Conservation (phyloP, 164 flowering plant species). For the Nymphaea colorata region DNA sequence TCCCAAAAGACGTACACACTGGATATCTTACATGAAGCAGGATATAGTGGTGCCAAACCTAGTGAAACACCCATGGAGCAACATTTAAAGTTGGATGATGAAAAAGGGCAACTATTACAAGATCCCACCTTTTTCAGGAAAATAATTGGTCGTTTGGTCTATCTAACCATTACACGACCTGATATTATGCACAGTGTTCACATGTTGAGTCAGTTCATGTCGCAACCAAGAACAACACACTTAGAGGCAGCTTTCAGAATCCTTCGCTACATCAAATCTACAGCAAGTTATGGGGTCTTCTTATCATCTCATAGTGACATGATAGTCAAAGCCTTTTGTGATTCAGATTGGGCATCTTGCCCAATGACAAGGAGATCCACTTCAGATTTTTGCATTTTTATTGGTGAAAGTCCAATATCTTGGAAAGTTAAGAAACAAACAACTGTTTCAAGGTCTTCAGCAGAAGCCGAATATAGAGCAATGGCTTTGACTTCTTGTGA, state of each 20-base stretch:
- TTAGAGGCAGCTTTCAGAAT: not conserved
- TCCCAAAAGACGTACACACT: not conserved
- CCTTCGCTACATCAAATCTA: too few relatives aligned
- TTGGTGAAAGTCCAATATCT: slow-evolving; percentile 2
- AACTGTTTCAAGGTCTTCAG: not conserved
- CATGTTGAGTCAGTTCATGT: not conserved
- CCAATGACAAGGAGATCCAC: not conserved
- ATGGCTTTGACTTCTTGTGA: not conserved
- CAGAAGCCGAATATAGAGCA: slow-evolving; percentile 1
- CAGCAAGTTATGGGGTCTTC: not conserved
- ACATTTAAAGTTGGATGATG: not conserved
- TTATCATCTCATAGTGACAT: not conserved
- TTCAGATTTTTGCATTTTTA: not conserved
- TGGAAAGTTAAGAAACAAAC: slow-evolving; percentile 1
- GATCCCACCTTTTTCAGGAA: not conserved
- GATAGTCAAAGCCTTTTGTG: not conserved
- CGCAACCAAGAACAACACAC: not conserved
- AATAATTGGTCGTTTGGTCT: not conserved
- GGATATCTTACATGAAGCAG: not conserved
- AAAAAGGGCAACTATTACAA: not conserved
- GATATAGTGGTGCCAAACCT: not conserved
- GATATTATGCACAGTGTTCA: not conserved
- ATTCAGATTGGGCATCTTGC: slow-evolving; percentile 1
- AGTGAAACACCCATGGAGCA: not conserved
- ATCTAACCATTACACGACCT: not conserved